A percentile compares a stretch with the other conserved stretches of the same genome.
Conservation (phyloP, 129 eudicot species). For the Apium graveolens region DNA sequence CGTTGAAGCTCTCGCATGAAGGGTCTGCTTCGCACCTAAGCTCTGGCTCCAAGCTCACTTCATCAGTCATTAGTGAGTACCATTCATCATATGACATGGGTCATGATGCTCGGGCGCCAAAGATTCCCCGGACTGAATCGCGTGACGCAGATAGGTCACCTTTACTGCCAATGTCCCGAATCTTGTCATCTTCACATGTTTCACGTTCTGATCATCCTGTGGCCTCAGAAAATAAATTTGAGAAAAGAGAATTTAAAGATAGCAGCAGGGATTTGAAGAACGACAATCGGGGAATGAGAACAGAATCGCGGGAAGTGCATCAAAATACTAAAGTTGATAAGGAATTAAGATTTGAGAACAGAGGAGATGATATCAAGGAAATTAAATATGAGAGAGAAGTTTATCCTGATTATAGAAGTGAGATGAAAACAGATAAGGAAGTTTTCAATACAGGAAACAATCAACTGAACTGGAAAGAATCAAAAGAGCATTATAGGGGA, state of each 20-base stretch:
- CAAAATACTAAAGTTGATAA: slow-evolving; percentile 55
- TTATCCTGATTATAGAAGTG: slow-evolving; percentile 51
- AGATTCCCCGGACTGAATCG: slow-evolving; percentile 54
- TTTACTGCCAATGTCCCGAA: slow-evolving; percentile 36
- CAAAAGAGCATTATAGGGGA: slow-evolving; percentile 54
- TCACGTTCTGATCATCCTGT: slow-evolving; percentile 48
- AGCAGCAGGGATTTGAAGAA: slow-evolving; percentile 41
- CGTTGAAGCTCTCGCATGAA: slow-evolving; percentile 55
- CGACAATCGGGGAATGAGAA: slow-evolving; percentile 53
- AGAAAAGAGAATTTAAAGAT: slow-evolving; percentile 51
- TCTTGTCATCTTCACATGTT: slow-evolving; percentile 33
- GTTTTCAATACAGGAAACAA: slow-evolving; percentile 30
- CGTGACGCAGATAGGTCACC: slow-evolving; percentile 60
- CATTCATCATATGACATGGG: slow-evolving; percentile 47
- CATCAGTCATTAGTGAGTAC: slow-evolving; percentile 42
- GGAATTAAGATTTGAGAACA: slow-evolving; percentile 39
- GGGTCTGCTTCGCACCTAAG: slow-evolving; percentile 46
- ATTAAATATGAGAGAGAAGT: slow-evolving; percentile 42
- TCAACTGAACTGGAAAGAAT: slow-evolving; percentile 55
- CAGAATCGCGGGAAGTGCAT: slow-evolving; percentile 55
- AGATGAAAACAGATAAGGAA: slow-evolving; percentile 66
- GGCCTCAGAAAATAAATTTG: slow-evolving; percentile 48
- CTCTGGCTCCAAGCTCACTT: slow-evolving; percentile 32
- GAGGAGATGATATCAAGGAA: slow-evolving; percentile 67
- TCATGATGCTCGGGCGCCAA: slow-evolving; percentile 54